Evolutionary conservation across 2,329 filamentous ascomycete genomes (phyloP).

Genomic region (Zasmidium cellare): DNA sequence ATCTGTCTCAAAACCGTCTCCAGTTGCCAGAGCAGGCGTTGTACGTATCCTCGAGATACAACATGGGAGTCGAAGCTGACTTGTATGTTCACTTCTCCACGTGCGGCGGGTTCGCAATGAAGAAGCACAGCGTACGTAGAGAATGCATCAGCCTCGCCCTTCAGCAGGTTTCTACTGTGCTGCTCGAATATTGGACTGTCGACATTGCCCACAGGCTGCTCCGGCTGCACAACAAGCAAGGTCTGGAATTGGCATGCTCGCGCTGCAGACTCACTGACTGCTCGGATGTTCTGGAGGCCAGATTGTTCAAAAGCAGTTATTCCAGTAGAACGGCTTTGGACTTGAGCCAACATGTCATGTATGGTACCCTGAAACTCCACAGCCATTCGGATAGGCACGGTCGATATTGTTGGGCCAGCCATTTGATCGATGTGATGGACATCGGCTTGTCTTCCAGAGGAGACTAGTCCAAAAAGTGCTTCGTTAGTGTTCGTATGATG

Average conservation of each 20-base stretch:
- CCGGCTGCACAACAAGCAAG: constrained; percentile 4
- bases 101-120: not conserved
- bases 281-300: constrained; percentile 39
- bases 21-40: constrained; percentile 7
- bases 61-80: constrained; percentile 8
- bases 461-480: constrained; percentile 14
- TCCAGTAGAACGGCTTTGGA: constrained; percentile 1
- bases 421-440: constrained; percentile 21
- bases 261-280: constrained; percentile 52
- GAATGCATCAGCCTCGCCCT: not conserved
- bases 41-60: not conserved
- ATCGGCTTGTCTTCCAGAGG: constrained; percentile 29
- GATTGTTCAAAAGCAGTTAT: constrained; percentile 32
- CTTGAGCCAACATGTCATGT: not conserved
- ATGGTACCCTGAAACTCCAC: not conserved
- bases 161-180: not conserved
- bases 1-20: constrained; percentile 7
- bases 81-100: not conserved
- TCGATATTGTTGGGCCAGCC: constrained; percentile 39
- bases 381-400: constrained; percentile 39
- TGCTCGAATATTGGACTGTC: not conserved
- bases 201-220: not conserved
- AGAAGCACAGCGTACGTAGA: constrained; percentile 15
- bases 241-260: constrained; percentile 46
- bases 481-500: constrained; percentile 9